These are phyloP conservation scores for Fusarium globosum DNA, from an alignment of 2,329 filamentous ascomycete species.

Conservation along the genomic window DNA sequence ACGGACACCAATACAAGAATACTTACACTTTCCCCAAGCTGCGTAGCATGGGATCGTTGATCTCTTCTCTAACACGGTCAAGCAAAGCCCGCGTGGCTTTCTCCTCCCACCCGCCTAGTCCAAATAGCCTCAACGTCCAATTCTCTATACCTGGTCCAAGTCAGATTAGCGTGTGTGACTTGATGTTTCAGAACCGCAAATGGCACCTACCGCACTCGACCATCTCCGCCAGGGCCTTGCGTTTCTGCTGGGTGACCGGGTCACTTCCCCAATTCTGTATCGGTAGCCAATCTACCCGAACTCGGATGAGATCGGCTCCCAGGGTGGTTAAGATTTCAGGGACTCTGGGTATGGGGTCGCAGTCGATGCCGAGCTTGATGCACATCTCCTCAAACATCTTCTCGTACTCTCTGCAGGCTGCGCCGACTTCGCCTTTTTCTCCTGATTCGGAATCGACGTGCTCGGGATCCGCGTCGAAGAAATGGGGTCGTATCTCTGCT, in stretches of 20 bases:
- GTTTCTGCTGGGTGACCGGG: slow-evolving; percentile 52
- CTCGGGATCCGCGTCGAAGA: slow-evolving; percentile 53
- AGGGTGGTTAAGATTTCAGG: slow-evolving; percentile 50
- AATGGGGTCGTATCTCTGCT: slow-evolving; percentile 54
- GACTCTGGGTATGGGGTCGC: slow-evolving; percentile 53
- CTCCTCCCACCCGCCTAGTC: slow-evolving; percentile 48
- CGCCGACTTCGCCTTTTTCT: slow-evolving; percentile 39
- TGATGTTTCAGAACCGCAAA: not conserved
- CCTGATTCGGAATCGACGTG: slow-evolving; percentile 28
- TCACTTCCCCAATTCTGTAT: slow-evolving; percentile 55
- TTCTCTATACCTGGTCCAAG: slow-evolving; percentile 43
- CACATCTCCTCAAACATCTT: slow-evolving; percentile 45
- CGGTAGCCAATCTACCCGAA: slow-evolving; percentile 56
- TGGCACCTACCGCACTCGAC: slow-evolving; percentile 50
- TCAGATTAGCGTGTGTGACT: slow-evolving; percentile 8
- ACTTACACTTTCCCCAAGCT: slow-evolving; percentile 50
- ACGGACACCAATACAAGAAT: accelerated
- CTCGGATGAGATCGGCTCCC: slow-evolving; percentile 55
- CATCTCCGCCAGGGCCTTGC: slow-evolving; percentile 51
- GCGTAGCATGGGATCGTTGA: slow-evolving; percentile 45
- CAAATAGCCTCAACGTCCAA: slow-evolving; percentile 50
- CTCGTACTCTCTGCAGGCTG: slow-evolving; percentile 51
- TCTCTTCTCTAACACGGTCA: slow-evolving; percentile 47
- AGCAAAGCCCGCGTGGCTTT: slow-evolving; percentile 47
- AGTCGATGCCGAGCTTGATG: slow-evolving; percentile 50